Evolutionary conservation across 2,329 filamentous ascomycete species (phyloP).

Genomic region (Botrytis aclada): DNA sequence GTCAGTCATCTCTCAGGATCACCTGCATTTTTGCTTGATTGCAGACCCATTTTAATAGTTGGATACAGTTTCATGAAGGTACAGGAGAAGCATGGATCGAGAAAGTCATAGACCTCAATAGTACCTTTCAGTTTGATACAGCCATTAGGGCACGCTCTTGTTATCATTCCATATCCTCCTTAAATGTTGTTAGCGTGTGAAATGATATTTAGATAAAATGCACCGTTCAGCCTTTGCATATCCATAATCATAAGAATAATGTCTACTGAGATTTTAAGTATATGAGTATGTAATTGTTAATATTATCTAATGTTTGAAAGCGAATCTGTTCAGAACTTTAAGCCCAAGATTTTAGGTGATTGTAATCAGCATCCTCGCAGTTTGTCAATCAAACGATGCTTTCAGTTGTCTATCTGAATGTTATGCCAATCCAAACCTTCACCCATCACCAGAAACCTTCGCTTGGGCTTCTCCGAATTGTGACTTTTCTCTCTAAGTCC

Average conservation of each 20-base stretch:
- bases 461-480: no score
- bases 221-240: background rate
- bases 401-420: background rate
- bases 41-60: background rate
- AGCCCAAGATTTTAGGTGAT: background rate
- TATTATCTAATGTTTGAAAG: background rate
- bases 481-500: background rate
- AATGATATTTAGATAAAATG: background rate
- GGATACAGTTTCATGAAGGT: background rate
- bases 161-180: background rate
- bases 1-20: background rate
- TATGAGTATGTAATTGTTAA: background rate
- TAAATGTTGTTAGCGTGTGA: background rate
- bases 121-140: background rate
- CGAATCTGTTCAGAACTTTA: background rate
- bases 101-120: background rate
- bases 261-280: background rate
- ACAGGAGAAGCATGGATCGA: background rate
- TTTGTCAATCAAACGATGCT: background rate
- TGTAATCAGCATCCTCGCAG: background rate
- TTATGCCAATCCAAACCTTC: background rate
- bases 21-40: background rate
- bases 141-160: background rate
- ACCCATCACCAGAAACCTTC: no score
- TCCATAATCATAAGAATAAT: background rate